Evolutionary conservation across 116 monocot genomes (phyloP).

Genomic region (Papilionanthe hybrid): DNA sequence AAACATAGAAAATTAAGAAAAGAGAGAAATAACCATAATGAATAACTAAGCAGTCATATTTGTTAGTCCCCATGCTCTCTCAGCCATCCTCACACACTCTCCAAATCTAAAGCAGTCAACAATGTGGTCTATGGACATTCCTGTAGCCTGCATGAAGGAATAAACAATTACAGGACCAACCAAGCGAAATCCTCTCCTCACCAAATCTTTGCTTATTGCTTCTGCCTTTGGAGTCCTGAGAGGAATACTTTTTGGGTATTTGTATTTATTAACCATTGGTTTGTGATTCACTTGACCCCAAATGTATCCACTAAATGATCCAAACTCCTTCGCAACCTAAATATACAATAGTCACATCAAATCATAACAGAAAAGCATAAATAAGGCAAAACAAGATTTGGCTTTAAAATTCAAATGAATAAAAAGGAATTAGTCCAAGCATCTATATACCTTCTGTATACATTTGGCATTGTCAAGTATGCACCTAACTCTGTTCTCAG

Average conservation of each 20-base stretch:
- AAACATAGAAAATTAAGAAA: too few species aligned
- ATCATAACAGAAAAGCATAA: too few species aligned
- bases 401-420: too few species aligned
- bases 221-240: conserved; percentile 65
- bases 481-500: conserved; percentile 55
- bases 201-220: conserved; percentile 65
- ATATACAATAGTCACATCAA: neutral
- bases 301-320: conserved; percentile 72
- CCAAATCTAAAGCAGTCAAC: conserved; percentile 52
- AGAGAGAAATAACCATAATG: too few species aligned
- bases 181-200: conserved; percentile 60
- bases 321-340: conserved; percentile 68
- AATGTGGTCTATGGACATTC: conserved; percentile 66
- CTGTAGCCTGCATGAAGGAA: conserved; percentile 80
- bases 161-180: conserved; percentile 78
- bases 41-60: too few species aligned
- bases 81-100: conserved; percentile 39
- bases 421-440: too few species aligned
- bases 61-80: conserved; percentile 20
- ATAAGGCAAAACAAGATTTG: too few species aligned
- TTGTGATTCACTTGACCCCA: conserved; percentile 76
- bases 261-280: conserved; percentile 49
- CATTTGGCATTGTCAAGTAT: conserved; percentile 72
- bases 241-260: conserved; percentile 41
- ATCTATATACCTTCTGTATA: conserved; percentile 51